Evolutionary conservation across 768 basidiomycete species (phyloP), one percentile per base, ranked within the genome.

Genomic region (Leccinellum rugosiceps): DNA sequence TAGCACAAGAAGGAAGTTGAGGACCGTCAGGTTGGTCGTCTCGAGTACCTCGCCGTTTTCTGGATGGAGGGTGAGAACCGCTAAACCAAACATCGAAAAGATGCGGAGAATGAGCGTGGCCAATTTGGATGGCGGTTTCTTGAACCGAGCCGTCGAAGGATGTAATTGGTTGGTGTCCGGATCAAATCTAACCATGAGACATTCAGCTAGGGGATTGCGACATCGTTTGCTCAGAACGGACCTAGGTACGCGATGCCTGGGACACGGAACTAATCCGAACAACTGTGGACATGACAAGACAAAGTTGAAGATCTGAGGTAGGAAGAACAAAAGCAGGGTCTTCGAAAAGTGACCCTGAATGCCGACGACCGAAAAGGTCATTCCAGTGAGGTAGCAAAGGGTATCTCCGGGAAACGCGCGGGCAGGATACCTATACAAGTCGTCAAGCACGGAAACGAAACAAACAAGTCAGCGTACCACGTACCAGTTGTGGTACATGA

Each of bases 301-400:
- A 69, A 99, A 99, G 72, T 99, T 99, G 84, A 98, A 94, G 60
- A 97, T 89, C 71, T 99, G 97, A 4, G 97, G 97, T 49, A 99
- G 81, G 77, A 98, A 98, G 79, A 99, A 98, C 25, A 98, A 77
- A 56, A 98, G 80, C 9, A 99, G 77, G 0, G 97, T 99, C 75
- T 99, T 99, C 53, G 92, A 93, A 73, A 94, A 98, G 72, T 99
- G 97, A 0, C 90, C 94, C 67, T 97, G 92, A 60, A 99, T 98
- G 23, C 94, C 95, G 31, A 96, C 94, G 9, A 97, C 95, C 1
- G 97, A 89, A 70, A 99, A 98, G 4, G 97, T 93, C 97, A 99
- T 99, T 58, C 97, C 97, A 0, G 94, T 85, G 41, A 98, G 86
- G 75, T 99, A 99, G 73, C 97, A 99, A 30, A 99, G 80, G 4